These are phyloP conservation scores for Ganoderma sinense DNA, from an alignment of 1,284 basidiomycete species.

Conservation along the genomic window DNA sequence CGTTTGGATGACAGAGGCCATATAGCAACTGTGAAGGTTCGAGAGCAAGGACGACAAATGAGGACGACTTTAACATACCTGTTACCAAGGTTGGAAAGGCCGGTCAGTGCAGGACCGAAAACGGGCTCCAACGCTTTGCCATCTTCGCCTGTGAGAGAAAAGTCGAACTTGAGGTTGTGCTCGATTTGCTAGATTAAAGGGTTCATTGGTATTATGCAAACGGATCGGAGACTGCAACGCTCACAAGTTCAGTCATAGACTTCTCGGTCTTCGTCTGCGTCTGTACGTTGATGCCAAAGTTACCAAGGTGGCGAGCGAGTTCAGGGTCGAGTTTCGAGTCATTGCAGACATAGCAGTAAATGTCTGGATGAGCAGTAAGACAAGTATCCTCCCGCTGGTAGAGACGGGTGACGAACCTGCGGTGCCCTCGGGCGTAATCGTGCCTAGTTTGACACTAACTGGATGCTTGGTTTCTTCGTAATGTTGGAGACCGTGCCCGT, in stretches of 20 bases:
- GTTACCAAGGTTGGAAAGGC: conserved; percentile 93
- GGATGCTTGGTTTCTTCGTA: conserved; percentile 82
- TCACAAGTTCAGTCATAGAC: conserved; percentile 93
- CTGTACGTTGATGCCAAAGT: conserved; percentile 90
- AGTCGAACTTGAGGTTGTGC: conserved; percentile 96
- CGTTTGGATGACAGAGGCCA: conserved; percentile 93
- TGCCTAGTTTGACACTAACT: conserved; percentile 94
- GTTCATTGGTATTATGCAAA: neutral
- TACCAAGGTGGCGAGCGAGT: conserved; percentile 77
- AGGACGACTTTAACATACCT: conserved; percentile 55
- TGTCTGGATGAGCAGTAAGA: conserved; percentile 58
- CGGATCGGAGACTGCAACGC: conserved; percentile 26
- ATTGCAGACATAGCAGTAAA: conserved; percentile 95
- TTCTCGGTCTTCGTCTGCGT: conserved; percentile 94
- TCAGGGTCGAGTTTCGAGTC: conserved; percentile 88
- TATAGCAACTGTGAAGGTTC: conserved; percentile 82
- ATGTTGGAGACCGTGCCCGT: conserved; percentile 91
- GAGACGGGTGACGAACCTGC: conserved; percentile 65
- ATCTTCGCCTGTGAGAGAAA: conserved; percentile 91
- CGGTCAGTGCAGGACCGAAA: conserved; percentile 90
- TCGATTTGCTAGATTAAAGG: conserved; percentile 82
- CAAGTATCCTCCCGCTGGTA: neutral
- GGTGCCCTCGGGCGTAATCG: conserved; percentile 93
- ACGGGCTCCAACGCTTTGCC: conserved; percentile 90
- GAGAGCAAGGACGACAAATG: neutral